These are phyloP conservation scores for Capsella rubella DNA, from an alignment of 441 rosid species.

Conservation along the genomic window DNA sequence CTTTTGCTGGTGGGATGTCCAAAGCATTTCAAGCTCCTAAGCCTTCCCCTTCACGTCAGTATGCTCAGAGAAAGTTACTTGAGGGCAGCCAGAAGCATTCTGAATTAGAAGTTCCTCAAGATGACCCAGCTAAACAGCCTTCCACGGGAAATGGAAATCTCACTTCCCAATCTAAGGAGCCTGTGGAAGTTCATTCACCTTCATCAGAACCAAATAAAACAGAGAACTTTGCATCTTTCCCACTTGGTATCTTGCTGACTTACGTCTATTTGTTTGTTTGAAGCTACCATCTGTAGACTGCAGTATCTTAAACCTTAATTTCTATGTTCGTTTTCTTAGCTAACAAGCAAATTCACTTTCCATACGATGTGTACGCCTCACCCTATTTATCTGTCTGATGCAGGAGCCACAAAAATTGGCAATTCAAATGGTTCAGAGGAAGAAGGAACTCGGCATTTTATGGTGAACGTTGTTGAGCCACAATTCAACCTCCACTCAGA, in stretches of 20 bases:
- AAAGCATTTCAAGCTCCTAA: slow-evolving; percentile 92
- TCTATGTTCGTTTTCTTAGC: slow-evolving; percentile 2
- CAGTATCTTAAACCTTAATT: background rate
- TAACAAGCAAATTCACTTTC: background rate
- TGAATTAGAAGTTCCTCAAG: slow-evolving; percentile 53
- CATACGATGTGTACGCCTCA: background rate
- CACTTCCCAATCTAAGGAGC: slow-evolving; percentile 55
- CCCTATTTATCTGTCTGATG: slow-evolving; percentile 37
- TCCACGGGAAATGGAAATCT: slow-evolving; percentile 44
- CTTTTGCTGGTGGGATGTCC: slow-evolving; percentile 89
- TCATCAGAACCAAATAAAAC: slow-evolving; percentile 52
- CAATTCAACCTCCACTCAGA: slow-evolving; percentile 99
- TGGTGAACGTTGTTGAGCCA: slow-evolving; percentile 98
- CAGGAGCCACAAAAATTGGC: slow-evolving; percentile 57
- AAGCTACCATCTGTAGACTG: background rate
- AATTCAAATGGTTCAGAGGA: slow-evolving; percentile 64
- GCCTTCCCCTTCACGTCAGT: slow-evolving; percentile 95
- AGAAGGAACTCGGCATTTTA: slow-evolving; percentile 88
- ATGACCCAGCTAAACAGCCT: slow-evolving; percentile 25
- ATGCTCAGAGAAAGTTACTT: slow-evolving; percentile 84
- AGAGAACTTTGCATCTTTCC: slow-evolving; percentile 63
- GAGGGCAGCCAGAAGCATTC: slow-evolving; percentile 65
- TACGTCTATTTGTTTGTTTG: background rate
- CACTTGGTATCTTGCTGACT: slow-evolving; percentile 57
- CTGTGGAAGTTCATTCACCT: slow-evolving; percentile 57